phyloP scores from a whole-genome alignment of 306 rosid species.

The Castanospermum australe region DNA sequence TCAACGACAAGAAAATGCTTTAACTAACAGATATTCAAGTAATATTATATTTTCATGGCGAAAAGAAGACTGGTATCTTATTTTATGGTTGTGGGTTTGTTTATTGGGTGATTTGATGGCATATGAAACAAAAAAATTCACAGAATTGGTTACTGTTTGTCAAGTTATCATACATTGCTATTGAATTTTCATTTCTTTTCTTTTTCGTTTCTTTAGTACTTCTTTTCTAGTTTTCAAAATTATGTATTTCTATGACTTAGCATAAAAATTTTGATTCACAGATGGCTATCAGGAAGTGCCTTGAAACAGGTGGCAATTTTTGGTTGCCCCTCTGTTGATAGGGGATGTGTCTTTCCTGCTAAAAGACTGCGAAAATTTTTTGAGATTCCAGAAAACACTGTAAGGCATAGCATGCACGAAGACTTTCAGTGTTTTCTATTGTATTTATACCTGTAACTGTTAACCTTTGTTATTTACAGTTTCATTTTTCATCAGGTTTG shows the following conservation, averaged over 20 bases:
- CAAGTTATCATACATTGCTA: not conserved
- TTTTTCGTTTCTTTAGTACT: not conserved
- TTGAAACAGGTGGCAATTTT: constrained; percentile 62
- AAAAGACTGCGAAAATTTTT: constrained; percentile 68
- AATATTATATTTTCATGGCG: not conserved
- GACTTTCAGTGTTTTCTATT: not conserved
- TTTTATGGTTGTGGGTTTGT: not conserved
- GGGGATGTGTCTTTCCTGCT: constrained; percentile 45
- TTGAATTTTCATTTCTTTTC: not conserved
- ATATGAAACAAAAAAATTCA: not conserved
- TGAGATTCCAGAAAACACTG: constrained; percentile 57
- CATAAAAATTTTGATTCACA: constrained; percentile 39
- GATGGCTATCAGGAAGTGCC: constrained; percentile 83
- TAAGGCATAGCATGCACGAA: constrained; percentile 29
- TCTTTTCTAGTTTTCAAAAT: not conserved
- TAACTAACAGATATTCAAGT: not conserved
- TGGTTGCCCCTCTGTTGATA: constrained; percentile 63
- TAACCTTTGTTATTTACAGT: not conserved
- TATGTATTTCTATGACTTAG: not conserved
- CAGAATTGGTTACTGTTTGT: not conserved
- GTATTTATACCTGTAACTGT: not conserved
- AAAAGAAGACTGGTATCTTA: not conserved
- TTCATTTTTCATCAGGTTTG: constrained; percentile 40
- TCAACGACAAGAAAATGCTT: constrained; percentile 6
- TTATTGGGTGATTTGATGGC: not conserved